Evolutionary conservation across 2,329 filamentous ascomycete genomes (phyloP).

Genomic region (Rhexocercosporidium sp.): DNA sequence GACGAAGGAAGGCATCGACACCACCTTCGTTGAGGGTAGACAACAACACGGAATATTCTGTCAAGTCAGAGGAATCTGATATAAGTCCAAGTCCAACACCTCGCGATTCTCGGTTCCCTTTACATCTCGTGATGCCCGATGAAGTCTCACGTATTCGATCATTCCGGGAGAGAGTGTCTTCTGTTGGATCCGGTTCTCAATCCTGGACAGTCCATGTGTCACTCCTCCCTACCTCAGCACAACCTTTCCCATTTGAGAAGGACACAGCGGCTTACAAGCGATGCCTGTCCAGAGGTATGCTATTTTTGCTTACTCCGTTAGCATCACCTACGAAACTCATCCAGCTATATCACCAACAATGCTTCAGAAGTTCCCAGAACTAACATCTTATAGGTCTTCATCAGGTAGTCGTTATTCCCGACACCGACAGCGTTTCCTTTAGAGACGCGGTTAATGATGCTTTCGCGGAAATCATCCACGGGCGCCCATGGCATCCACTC

Average conservation of each 20-base stretch:
- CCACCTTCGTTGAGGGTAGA: slow-evolving; percentile 32
- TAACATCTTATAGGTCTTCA: slow-evolving; percentile 49
- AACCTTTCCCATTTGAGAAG: slow-evolving; percentile 65
- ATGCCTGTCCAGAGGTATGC: slow-evolving; percentile 57
- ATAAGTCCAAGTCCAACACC: slow-evolving; percentile 12
- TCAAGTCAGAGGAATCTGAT: slow-evolving; percentile 20
- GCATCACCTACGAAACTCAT: not conserved
- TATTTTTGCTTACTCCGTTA: not conserved
- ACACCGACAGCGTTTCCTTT: slow-evolving; percentile 56
- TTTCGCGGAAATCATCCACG: slow-evolving; percentile 56
- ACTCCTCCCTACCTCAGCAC: slow-evolving; percentile 57
- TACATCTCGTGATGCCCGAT: slow-evolving; percentile 24
- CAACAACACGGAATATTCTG: slow-evolving; percentile 13
- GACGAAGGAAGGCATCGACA: slow-evolving; percentile 38
- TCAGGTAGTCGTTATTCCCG: slow-evolving; percentile 59
- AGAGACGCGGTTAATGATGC: slow-evolving; percentile 53
- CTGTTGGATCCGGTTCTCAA: slow-evolving; percentile 41
- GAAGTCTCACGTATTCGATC: slow-evolving; percentile 31
- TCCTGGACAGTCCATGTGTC: slow-evolving; percentile 66
- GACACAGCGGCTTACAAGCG: slow-evolving; percentile 66
- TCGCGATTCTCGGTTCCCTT: slow-evolving; percentile 18
- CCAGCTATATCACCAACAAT: too few species aligned
- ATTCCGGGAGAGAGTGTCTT: slow-evolving; percentile 32
- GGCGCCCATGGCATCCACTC: slow-evolving; percentile 61
- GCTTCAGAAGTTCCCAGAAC: not conserved